Percentiles rank a stretch among this genome's conserved stretches.
phyloP scores from a whole-genome alignment of 345 rosid species.

The Clarkia xantiana region DNA sequence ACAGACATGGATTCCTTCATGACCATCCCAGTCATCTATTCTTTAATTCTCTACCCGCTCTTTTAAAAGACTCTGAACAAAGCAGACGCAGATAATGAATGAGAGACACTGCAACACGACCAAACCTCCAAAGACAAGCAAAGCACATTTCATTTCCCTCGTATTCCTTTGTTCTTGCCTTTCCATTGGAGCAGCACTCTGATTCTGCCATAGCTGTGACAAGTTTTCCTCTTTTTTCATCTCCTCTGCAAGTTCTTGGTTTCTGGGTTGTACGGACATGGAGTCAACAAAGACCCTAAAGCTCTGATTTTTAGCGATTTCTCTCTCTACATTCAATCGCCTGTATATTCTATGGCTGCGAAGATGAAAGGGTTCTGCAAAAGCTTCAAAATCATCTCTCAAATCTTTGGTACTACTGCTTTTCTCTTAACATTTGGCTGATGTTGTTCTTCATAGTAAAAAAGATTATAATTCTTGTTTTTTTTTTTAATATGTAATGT shows the following conservation, averaged over 20 bases:
- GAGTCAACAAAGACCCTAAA: background rate
- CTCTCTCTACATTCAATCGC: slow-evolving; percentile 7
- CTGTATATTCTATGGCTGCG: slow-evolving; percentile 35
- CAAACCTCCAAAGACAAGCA: background rate
- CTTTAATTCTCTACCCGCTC: too few species aligned
- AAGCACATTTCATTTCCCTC: slow-evolving; percentile 1
- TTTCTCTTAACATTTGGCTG: background rate
- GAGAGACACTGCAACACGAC: too few species aligned
- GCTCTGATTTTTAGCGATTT: background rate
- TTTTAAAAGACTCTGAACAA: too few species aligned
- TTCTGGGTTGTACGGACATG: background rate
- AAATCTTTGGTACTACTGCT: slow-evolving; percentile 51
- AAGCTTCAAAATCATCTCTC: slow-evolving; percentile 75
- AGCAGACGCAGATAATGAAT: too few species aligned
- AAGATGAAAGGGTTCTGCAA: slow-evolving; percentile 79
- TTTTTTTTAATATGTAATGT: background rate
- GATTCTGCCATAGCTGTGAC: background rate
- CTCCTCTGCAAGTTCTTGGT: background rate
- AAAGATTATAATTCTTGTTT: too few species aligned
- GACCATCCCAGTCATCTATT: too few species aligned
- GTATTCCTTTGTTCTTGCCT: slow-evolving; percentile 2
- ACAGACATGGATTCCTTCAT: too few species aligned
- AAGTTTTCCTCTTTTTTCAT: background rate
- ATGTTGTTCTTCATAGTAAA: too few species aligned
- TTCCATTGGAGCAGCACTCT: background rate